These are phyloP conservation scores for Suillus spraguei DNA, from an alignment of 768 basidiomycete species.

Conservation along the genomic window DNA sequence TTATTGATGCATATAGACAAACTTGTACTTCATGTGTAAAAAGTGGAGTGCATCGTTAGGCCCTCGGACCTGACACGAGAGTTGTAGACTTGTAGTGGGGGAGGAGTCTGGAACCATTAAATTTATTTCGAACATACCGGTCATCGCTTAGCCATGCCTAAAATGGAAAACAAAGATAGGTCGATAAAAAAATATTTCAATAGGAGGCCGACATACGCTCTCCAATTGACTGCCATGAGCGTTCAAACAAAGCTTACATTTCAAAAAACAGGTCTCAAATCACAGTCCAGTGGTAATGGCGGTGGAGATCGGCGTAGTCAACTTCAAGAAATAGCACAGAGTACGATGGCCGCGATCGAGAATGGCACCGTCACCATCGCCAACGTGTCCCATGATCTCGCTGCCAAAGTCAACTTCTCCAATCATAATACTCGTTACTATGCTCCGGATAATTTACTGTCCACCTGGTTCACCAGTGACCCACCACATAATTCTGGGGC, in stretches of 20 bases:
- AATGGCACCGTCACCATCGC: constrained; percentile 42
- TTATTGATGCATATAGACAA: background rate
- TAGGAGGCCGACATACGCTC: background rate
- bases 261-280: background rate
- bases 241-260: constrained; percentile 12
- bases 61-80: background rate
- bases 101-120: background rate
- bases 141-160: background rate
- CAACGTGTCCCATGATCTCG: constrained; percentile 35
- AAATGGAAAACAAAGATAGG: background rate
- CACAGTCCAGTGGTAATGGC: background rate
- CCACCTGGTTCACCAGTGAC: constrained; percentile 43
- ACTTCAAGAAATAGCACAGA: constrained; percentile 48
- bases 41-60: background rate
- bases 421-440: constrained; percentile 54
- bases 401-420: constrained; percentile 35
- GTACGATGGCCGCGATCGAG: constrained; percentile 51
- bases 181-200: background rate
- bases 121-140: background rate
- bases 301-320: constrained; percentile 13
- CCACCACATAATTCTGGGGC: constrained; percentile 10
- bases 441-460: constrained; percentile 48
- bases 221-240: constrained; percentile 2
- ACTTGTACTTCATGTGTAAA: background rate
- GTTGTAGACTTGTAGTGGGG: background rate